Conservation (phyloP, 1,284 basidiomycete genomes). For the Papiliotrema flavescens region DNA sequence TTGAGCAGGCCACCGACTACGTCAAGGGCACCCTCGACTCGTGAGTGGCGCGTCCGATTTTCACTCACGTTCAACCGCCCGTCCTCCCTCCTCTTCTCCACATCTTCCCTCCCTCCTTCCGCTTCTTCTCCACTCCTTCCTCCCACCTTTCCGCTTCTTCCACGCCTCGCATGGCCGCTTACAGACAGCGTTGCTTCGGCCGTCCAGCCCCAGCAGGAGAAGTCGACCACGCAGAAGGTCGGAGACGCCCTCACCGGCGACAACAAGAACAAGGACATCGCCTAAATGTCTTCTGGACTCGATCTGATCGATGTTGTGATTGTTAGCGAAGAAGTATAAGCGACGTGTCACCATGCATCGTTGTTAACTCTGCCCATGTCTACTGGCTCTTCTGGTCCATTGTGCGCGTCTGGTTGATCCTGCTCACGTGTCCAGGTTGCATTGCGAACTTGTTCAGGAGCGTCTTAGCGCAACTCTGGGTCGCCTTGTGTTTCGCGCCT, state of each 20-base stretch:
- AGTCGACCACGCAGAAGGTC: slow-evolving; percentile 45
- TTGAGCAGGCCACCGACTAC: slow-evolving; percentile 42
- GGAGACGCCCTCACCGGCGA: slow-evolving; percentile 40
- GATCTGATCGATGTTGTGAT: not conserved
- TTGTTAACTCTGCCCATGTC: no score
- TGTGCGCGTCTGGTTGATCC: no score
- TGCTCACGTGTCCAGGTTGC: no score
- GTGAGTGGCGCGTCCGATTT: slow-evolving; percentile 10
- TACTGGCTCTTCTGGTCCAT: no score
- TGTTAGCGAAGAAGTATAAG: no score
- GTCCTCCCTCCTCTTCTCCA: not conserved
- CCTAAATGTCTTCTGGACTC: slow-evolving; percentile 9
- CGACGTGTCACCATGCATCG: no score
- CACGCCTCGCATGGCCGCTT: not conserved
- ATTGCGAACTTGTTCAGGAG: no score
- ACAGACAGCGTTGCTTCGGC: slow-evolving; percentile 33
- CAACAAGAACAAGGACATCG: slow-evolving; percentile 33
- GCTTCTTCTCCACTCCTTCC: not conserved
- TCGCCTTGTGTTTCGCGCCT: no score
- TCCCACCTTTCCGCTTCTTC: not conserved
- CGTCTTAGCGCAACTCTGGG: no score
- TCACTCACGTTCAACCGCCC: not conserved
- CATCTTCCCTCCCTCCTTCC: not conserved
- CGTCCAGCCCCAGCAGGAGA: slow-evolving; percentile 38
- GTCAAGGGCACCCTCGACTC: slow-evolving; percentile 40